These are phyloP conservation scores for Pyrenopolyporus hunteri DNA, from an alignment of 495 filamentous ascomycete genomes.

Conservation along the genomic window DNA sequence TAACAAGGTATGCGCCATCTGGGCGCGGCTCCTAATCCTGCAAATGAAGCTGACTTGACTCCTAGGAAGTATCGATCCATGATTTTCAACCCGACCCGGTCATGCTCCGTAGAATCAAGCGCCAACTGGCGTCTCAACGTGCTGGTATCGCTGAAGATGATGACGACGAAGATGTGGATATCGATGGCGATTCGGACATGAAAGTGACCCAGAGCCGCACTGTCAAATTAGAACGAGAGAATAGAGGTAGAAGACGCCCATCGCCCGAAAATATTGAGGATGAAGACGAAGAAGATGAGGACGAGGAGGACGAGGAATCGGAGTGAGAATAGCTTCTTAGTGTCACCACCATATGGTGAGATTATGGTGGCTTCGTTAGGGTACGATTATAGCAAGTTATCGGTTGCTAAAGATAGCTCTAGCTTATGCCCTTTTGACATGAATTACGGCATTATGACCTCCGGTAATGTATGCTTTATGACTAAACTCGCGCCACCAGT, in stretches of 20 bases:
- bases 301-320: slow-evolving; percentile 1
- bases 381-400: background rate
- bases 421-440: background rate
- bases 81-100: slow-evolving; percentile 53
- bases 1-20: slow-evolving; percentile 44
- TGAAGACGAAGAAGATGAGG: slow-evolving; percentile 3
- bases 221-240: slow-evolving; percentile 17
- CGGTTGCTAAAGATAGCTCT: background rate
- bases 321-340: background rate
- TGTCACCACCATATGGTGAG: background rate
- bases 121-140: slow-evolving; percentile 41
- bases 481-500: background rate
- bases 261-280: slow-evolving; percentile 13
- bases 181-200: slow-evolving; percentile 37
- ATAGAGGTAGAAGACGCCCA: slow-evolving; percentile 6
- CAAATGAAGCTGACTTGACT: slow-evolving; percentile 4
- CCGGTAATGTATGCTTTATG: slow-evolving; percentile 7
- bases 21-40: background rate
- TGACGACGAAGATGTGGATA: slow-evolving; percentile 37
- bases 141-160: slow-evolving; percentile 21
- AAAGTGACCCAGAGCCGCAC: background rate
- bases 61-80: slow-evolving; percentile 43
- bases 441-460: slow-evolving; percentile 6
- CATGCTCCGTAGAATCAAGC: slow-evolving; percentile 50
- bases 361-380: background rate